phyloP scores from a whole-genome alignment of 768 basidiomycete species.

The Trametes elegans region DNA sequence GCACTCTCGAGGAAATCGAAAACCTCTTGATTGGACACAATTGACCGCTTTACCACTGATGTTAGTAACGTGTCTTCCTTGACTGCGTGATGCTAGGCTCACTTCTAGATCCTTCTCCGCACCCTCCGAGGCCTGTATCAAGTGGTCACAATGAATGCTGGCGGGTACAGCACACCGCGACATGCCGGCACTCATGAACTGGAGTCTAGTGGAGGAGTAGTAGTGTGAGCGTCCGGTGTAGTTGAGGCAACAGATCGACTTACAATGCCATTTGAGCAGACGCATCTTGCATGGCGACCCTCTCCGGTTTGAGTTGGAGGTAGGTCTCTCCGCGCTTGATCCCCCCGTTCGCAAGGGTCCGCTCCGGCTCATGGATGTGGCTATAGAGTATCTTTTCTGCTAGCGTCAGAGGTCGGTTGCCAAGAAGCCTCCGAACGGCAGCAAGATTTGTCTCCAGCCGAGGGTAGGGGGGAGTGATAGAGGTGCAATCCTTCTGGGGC shows the following conservation, averaged over 20 bases:
- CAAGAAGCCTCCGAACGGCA: conserved; percentile 63
- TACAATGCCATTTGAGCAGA: conserved; percentile 91
- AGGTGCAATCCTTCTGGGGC: conserved; percentile 55
- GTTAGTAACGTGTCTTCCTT: background rate
- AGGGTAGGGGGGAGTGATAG: conserved; percentile 86
- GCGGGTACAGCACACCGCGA: conserved; percentile 79
- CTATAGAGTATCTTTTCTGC: conserved; percentile 98
- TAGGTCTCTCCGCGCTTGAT: conserved; percentile 84
- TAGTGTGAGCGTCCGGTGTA: background rate
- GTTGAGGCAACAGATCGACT: conserved; percentile 29
- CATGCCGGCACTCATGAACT: conserved; percentile 97
- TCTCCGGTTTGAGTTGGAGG: conserved; percentile 85
- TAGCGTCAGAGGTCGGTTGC: conserved; percentile 80
- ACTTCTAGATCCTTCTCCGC: conserved; percentile 86
- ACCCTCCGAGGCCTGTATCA: conserved; percentile 91
- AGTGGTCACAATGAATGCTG: conserved; percentile 97
- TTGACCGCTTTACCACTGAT: conserved; percentile 60
- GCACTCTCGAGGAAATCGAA: conserved; percentile 97
- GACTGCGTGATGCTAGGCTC: background rate
- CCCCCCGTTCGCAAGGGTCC: conserved; percentile 59
- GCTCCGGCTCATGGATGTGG: conserved; percentile 80
- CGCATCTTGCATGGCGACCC: conserved; percentile 98
- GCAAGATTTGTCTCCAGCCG: conserved; percentile 68
- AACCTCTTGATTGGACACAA: conserved; percentile 90
- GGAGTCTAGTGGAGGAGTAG: conserved; percentile 52